These are phyloP conservation scores for Phytophthora gonapodyides DNA, from an alignment of 352 stramenopile species.

Conservation along the genomic window DNA sequence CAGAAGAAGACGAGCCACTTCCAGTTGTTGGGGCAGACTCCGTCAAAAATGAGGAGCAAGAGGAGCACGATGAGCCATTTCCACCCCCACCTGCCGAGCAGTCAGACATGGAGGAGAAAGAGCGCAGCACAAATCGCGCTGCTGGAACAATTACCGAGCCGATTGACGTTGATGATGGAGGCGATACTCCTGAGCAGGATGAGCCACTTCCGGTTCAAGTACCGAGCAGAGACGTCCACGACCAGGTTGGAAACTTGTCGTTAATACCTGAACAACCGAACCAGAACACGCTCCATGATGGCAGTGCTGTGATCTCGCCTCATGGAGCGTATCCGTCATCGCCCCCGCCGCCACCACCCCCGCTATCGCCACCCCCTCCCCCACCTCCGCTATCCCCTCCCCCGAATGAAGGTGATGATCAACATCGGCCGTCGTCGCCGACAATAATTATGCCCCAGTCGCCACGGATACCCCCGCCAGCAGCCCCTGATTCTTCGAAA, in stretches of 20 bases:
- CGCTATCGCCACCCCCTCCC: constrained; percentile 52
- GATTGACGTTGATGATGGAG: constrained; percentile 30
- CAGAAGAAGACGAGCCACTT: constrained; percentile 69
- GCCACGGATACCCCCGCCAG: constrained; percentile 32
- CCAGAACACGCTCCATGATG: constrained; percentile 7
- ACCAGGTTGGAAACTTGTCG: constrained; percentile 23
- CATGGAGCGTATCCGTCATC: constrained; percentile 27
- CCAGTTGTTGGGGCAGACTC: constrained; percentile 26
- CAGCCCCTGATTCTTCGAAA: constrained; percentile 13
- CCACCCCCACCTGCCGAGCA: constrained; percentile 14
- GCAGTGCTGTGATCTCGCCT: constrained; percentile 15
- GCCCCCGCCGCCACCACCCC: constrained; percentile 48
- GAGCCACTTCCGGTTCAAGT: constrained; percentile 47
- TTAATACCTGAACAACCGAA: constrained; percentile 8
- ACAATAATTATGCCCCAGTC: constrained; percentile 47
- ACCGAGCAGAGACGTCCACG: constrained; percentile 4
- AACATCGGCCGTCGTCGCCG: constrained; percentile 38
- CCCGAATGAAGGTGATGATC: constrained; percentile 22
- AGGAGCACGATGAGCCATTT: constrained; percentile 40
- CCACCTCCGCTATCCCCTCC: constrained; percentile 38
- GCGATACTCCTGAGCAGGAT: constrained; percentile 65
- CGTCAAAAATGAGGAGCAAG: constrained; percentile 32
- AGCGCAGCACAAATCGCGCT: neutral
- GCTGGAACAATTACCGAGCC: constrained; percentile 18
- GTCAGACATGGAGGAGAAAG: neutral